Evolutionary conservation across 208 protist species (phyloP), one percentile per base, ranked within the genome.

Genomic region (Angomonas ambiguus): DNA sequence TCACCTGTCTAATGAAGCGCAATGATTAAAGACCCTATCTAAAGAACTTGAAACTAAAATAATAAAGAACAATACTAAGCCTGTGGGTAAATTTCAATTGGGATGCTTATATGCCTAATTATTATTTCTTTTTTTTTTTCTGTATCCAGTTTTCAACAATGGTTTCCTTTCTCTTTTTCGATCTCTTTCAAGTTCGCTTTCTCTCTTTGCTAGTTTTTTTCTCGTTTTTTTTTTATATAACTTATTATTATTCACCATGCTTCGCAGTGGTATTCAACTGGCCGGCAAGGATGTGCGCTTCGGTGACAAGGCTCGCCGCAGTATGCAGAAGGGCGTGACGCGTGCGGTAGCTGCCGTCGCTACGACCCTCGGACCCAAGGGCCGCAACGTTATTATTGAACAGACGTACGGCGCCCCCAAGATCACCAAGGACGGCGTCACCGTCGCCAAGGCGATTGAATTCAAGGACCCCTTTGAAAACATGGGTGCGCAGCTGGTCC

Each of bases 361-460:
- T 42, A 95, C 97, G 35, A 99, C 98, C 31, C 91, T 99, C 18
- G 98, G 98, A 20, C 98, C 98, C 74, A 99, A 98, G 87, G 98
- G 98, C 41, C 86, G 98, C 66, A 99, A 99, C 75, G 98, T 99
- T 25, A 96, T 99, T 35, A 97, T 99, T 42, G 98, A 99, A 70
- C 97, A 99, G 77, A 64, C 85, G 51, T 99, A 97, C 76, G 98
- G 97, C 58, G 66, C 87, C 22, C 98, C 98, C 48, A 98, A 99
- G 73, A 99, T 99, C 82, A 99, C 99, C 34, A 99, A 99, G 92
- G 98, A 99, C 70, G 99, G 99, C 83, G 98, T 99, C 42, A 99
- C 98, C 24, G 99, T 99, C 20, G 99, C 98, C 18, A 98, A 98
- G 77, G 72, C 91, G 42, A 98, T 99, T 65, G 97, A 99, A 72